These are phyloP conservation scores for Aeschynomene evenia DNA, from an alignment of 306 rosid species.

Conservation along the genomic window DNA sequence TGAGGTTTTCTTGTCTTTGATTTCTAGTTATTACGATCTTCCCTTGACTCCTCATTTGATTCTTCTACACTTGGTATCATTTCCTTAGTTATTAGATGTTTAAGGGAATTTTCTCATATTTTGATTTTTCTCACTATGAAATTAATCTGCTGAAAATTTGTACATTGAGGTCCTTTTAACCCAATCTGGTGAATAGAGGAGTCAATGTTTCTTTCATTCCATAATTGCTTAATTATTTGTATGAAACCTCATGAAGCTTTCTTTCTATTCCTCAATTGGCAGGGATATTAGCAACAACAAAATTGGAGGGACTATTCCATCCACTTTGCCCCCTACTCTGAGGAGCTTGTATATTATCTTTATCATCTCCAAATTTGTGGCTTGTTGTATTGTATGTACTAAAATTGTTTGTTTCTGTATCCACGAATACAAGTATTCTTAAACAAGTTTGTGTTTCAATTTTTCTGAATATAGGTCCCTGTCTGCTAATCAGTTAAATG, in stretches of 20 bases:
- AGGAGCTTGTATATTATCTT: slow-evolving; percentile 57
- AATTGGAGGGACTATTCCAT: slow-evolving; percentile 66
- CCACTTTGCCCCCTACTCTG: slow-evolving; percentile 51
- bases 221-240: slow-evolving; percentile 2
- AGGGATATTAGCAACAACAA: slow-evolving; percentile 69
- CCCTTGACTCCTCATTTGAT: no score
- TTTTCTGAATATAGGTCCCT: slow-evolving; percentile 50
- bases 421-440: neutral
- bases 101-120: no score
- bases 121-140: no score
- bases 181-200: neutral
- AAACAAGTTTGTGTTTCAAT: neutral
- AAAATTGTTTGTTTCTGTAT: neutral
- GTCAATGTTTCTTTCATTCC: neutral
- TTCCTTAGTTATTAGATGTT: no score
- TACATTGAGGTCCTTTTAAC: neutral
- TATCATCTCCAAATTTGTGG: neutral
- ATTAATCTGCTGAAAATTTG: neutral
- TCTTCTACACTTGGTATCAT: no score
- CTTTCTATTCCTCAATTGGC: slow-evolving; percentile 40
- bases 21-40: no score
- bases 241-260: slow-evolving; percentile 27
- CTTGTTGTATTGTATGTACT: neutral
- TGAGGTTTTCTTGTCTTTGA: slow-evolving; percentile 1
- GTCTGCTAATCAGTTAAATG: slow-evolving; percentile 53